Conservation (phyloP, 805 yeast species). For the Saccharomycopsis oosterbeekiorum region DNA sequence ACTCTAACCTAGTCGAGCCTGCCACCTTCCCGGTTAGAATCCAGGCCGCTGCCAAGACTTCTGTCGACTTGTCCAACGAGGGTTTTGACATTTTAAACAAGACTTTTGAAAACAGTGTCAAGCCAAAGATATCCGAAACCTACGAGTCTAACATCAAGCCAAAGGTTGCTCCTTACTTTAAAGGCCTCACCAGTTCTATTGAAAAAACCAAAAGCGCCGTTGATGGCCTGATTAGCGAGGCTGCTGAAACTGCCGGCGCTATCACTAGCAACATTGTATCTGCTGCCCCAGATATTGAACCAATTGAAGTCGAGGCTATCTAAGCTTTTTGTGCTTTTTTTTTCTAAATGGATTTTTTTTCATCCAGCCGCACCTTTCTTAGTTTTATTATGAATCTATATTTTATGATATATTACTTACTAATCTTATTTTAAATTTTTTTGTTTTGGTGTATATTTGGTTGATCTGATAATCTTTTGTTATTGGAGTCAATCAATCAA, state of each 20-base stretch:
- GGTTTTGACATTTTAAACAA: constrained; percentile 21
- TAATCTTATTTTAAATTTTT: too few relatives aligned
- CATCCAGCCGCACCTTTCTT: neutral
- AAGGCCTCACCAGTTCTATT: constrained; percentile 14
- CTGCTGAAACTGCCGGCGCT: constrained; percentile 7
- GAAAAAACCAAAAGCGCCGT: constrained; percentile 20
- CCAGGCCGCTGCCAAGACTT: constrained; percentile 29
- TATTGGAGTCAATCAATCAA: too few relatives aligned
- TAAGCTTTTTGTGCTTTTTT: neutral
- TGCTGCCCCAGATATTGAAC: neutral
- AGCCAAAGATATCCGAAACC: constrained; percentile 4
- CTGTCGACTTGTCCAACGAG: constrained; percentile 29
- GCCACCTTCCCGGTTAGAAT: constrained; percentile 22
- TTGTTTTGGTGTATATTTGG: too few relatives aligned
- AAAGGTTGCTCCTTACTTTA: constrained; percentile 21
- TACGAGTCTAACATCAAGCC: constrained; percentile 25
- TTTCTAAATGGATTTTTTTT: neutral
- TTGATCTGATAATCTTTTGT: too few relatives aligned
- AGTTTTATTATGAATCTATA: too few relatives aligned
- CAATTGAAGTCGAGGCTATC: neutral
- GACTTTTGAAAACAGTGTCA: constrained; percentile 20
- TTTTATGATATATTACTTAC: too few relatives aligned
- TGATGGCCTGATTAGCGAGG: constrained; percentile 22
- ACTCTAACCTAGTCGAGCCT: constrained; percentile 20
- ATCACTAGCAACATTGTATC: neutral